These are phyloP conservation scores for Leucogyrophana mollusca DNA, from an alignment of 768 basidiomycete species.

Conservation along the genomic window DNA sequence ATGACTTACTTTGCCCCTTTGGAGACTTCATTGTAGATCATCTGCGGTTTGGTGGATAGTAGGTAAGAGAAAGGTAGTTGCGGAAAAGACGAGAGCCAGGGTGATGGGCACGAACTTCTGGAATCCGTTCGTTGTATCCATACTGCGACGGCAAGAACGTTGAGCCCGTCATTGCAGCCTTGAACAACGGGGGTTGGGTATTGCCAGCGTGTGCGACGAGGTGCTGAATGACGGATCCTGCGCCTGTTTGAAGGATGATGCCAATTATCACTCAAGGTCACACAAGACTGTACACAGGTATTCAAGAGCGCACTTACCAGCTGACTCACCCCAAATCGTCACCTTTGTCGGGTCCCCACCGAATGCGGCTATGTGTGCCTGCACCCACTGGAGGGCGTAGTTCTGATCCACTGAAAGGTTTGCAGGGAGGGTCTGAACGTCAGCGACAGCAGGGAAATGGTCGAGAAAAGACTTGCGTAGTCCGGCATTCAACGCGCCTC, in stretches of 20 bases:
- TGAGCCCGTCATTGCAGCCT: constrained; percentile 41
- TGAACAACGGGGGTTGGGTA: constrained; percentile 40
- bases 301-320: constrained; percentile 22
- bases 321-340: constrained; percentile 44
- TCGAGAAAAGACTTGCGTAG: constrained; percentile 30
- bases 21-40: constrained; percentile 26
- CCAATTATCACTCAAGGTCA: background rate
- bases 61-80: background rate
- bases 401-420: constrained; percentile 36
- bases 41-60: constrained; percentile 10
- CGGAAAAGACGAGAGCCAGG: background rate
- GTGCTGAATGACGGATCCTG: constrained; percentile 45
- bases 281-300: background rate
- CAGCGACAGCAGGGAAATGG: background rate
- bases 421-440: background rate
- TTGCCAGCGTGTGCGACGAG: constrained; percentile 39
- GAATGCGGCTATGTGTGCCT: constrained; percentile 40
- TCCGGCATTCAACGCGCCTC: constrained; percentile 42
- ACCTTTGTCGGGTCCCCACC: constrained; percentile 40
- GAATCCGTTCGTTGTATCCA: constrained; percentile 34
- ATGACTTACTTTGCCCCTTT: constrained; percentile 29
- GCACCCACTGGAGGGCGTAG: constrained; percentile 43
- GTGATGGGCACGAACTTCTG: constrained; percentile 30
- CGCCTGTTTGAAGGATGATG: constrained; percentile 25
- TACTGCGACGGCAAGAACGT: constrained; percentile 43